A percentile compares a stretch with the other conserved stretches of the same genome.
phyloP scores from a whole-genome alignment of 1,284 basidiomycete genomes.

The Vanrija humicola region DNA sequence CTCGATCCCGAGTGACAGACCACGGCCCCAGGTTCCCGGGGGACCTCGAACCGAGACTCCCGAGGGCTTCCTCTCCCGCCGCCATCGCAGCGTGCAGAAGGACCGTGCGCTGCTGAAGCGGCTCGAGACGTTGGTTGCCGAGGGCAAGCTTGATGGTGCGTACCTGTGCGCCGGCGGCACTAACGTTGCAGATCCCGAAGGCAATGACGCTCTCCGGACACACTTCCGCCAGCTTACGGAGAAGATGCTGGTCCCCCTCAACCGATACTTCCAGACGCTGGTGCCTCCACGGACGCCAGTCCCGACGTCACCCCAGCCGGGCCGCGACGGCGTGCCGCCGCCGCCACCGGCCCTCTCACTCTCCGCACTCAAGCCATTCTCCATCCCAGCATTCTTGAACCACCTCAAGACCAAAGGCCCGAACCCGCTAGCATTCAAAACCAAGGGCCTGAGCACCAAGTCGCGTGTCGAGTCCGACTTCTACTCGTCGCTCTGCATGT shows the following conservation, averaged over 20 bases:
- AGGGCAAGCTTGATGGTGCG: conserved; percentile 44
- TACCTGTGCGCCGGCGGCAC: not conserved
- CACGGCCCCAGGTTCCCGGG: conserved; percentile 11
- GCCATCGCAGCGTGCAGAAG: conserved; percentile 81
- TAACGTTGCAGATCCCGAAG: conserved; percentile 42
- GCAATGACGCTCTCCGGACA: conserved; percentile 63
- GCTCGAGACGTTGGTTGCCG: conserved; percentile 38
- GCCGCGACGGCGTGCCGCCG: conserved; percentile 5
- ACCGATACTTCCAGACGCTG: conserved; percentile 86
- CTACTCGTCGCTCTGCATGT: conserved; percentile 47
- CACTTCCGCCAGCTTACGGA: conserved; percentile 87
- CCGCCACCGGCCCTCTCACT: conserved; percentile 7
- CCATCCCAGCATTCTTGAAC: conserved; percentile 68
- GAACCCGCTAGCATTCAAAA: conserved; percentile 67
- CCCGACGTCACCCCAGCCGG: conserved; percentile 5
- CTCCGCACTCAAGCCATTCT: conserved; percentile 66
- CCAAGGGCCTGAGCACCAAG: conserved; percentile 39
- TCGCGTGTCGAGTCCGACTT: conserved; percentile 47
- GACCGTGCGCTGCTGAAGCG: conserved; percentile 63
- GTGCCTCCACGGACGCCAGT: conserved; percentile 56
- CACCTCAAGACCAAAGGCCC: conserved; percentile 75
- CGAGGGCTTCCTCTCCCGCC: conserved; percentile 70
- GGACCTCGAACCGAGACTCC: conserved; percentile 50
- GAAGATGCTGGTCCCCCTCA: conserved; percentile 82
- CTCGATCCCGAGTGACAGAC: conserved; percentile 29